Base-by-base conservation (phyloP, 2,329 filamentous ascomycete species). In the Exophiala dermatitidis region DNA sequence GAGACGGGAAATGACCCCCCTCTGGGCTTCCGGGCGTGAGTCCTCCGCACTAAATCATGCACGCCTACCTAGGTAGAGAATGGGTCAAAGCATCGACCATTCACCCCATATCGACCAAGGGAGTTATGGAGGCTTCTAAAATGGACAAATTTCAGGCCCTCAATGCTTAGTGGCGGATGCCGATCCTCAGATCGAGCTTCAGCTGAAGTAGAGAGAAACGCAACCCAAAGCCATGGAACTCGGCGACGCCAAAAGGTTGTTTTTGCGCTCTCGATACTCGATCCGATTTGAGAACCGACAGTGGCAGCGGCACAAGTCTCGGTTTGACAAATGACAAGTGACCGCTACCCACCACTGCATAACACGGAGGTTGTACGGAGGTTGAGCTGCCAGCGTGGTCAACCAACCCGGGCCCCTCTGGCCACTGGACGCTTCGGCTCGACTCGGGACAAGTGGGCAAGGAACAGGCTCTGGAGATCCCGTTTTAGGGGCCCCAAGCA, bases 351-450 rank as follows among this genome's bases (percentile, higher is more conserved):
- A 38, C 36, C 7, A 8, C 10, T 5, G 36, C 36, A 12, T 5
- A 19, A 19, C 19, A 19, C 19, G 19, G 19, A 19, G 19, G 19
- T 19, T 19, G 19, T 19, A 19, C 19, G 19, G 19, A 19, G 19
- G 19, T 19, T 19, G 19, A 19, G 19, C 19, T 19, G 19, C 19
- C 19, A 19, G 19, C 19, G 9, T 41, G 28, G 38, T 41, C 12
- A 26, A 28, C 38, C 38, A 26, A 26, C 38, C 38, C 38, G 7
- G 26, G 38, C 12, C 19, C 19, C 19, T 41, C 40, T 40, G 48
- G 48, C 19, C 19, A 30, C 30, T 43, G 30, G 34, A 36, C 48
- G 48, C 48, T 50, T 50, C 48, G 48, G 48, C 48, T 50, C 48
- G 48, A 29, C 30, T 31, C 32, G 9, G 29, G 10, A n/a, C 19